These are phyloP conservation scores for Dryadomyces quercivorus DNA, from an alignment of 2,329 filamentous ascomycete species.

Conservation along the genomic window DNA sequence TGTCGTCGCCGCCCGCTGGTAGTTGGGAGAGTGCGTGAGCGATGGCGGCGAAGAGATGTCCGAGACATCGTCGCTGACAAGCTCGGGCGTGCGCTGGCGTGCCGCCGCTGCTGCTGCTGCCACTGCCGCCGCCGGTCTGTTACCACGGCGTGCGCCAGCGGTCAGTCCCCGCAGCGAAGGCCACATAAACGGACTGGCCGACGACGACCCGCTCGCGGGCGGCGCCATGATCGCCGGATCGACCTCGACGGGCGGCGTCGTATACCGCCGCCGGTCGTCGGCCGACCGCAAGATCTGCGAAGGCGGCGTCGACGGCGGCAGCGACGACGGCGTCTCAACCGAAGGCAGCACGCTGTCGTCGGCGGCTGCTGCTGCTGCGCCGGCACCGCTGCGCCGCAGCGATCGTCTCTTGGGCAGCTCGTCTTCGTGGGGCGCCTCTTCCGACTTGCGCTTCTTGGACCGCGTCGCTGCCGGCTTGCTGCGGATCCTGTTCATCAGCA, in stretches of 20 bases:
- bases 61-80: conserved; percentile 31
- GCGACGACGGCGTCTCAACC: conserved; percentile 22
- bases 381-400: not conserved
- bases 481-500: conserved; percentile 6
- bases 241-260: conserved; percentile 28
- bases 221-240: conserved; percentile 40
- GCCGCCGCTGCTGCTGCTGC: conserved; percentile 20
- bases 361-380: too few relatives aligned
- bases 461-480: not conserved
- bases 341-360: conserved; percentile 13
- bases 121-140: conserved; percentile 12
- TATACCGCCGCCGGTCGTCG: conserved; percentile 17
- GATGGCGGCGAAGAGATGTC: conserved; percentile 53
- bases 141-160: conserved; percentile 24
- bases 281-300: conserved; percentile 4
- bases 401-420: conserved; percentile 7
- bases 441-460: conserved; percentile 12
- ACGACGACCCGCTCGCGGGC: conserved; percentile 35
- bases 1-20: conserved; percentile 11
- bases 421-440: conserved; percentile 7
- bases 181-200: conserved; percentile 32
- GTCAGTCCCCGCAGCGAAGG: conserved; percentile 39
- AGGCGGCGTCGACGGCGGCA: conserved; percentile 15
- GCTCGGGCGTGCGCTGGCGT: conserved; percentile 24
- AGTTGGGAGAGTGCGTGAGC: conserved; percentile 54